Percentiles rank a stretch among this genome's conserved stretches.
Conservation (phyloP, 2,329 filamentous ascomycete genomes). For the Aspergillus sp. region DNA sequence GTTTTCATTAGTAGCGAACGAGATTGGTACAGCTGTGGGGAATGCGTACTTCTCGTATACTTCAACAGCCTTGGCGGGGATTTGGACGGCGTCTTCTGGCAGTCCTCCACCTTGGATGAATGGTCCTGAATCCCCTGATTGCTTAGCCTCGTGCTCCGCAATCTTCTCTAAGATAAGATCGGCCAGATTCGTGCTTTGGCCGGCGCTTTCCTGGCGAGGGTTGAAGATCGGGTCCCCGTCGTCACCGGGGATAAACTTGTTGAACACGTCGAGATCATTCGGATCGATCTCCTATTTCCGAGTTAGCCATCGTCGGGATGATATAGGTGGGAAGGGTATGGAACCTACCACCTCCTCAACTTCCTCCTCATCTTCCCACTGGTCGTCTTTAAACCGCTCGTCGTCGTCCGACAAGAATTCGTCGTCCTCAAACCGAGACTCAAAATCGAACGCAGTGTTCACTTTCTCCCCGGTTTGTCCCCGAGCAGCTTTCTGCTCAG, state of each 20-base stretch:
- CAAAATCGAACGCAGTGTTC: constrained; percentile 74
- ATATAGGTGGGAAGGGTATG: not conserved
- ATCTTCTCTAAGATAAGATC: constrained; percentile 95
- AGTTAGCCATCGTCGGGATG: not conserved
- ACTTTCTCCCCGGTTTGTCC: constrained; percentile 43
- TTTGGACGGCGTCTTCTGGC: constrained; percentile 76
- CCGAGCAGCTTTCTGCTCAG: constrained; percentile 42
- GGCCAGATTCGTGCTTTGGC: constrained; percentile 73
- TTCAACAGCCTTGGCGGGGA: constrained; percentile 88
- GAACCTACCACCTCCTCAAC: constrained; percentile 45
- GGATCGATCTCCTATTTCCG: constrained; percentile 72
- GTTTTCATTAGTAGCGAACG: constrained; percentile 15
- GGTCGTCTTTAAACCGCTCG: constrained; percentile 59
- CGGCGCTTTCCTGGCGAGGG: constrained; percentile 49
- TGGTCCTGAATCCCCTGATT: constrained; percentile 44
- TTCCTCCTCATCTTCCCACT: constrained; percentile 78
- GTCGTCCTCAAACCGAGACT: constrained; percentile 66
- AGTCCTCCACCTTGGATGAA: constrained; percentile 54
- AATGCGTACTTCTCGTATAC: constrained; percentile 77
- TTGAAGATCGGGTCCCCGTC: constrained; percentile 72
- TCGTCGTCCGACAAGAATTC: constrained; percentile 47
- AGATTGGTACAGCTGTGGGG: not conserved
- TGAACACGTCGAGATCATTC: constrained; percentile 83
- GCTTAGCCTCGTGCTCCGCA: constrained; percentile 77
- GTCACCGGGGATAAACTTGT: constrained; percentile 78